Evolutionary conservation across 768 basidiomycete species (phyloP), one percentile per base, ranked within the genome.

Genomic region (Tylopilus balloui): DNA sequence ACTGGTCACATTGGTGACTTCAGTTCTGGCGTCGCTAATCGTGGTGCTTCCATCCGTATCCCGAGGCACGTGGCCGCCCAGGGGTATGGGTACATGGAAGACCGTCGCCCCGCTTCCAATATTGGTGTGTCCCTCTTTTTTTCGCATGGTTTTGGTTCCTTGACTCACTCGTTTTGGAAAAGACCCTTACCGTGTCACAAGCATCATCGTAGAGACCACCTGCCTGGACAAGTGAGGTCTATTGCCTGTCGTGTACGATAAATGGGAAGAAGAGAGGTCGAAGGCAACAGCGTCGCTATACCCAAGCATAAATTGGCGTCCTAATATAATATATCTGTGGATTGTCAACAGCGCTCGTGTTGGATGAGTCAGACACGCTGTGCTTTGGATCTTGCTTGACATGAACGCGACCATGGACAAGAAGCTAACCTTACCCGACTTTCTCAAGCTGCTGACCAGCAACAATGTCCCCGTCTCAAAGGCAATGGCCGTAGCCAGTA

Each of bases 81-180:
- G 71, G 94, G 95, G 44, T 92, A 84, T 62, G 96, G 96, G 41
- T 97, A 98, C 76, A 71, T 97, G 57, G 94, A 97, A 67, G 94
- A 96, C 73, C 81, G 95, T 55, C 91, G 95, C 54, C 96, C 96
- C 23, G 95, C 95, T 49, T 96, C 94, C 68, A 99, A 99, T 78
- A 89, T 96, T 56, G 95, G 89, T 91, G 70, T 32, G 48, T 47
- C 6, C 37, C 42, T 25, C 46, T 50, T 4, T 45, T 4, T 45
- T 49, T 41, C 14, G 29, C 34, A 20, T 9, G 31, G 4, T 15
- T 14, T 9, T 3, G 15, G 17, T 56, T 23, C 42, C 40, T 53
- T 6, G 17, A 48, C 51, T 53, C 34, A 28, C 42, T 17, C 36
- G 36, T 41, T 49, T 53, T 34, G 55, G 38, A 34, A 48, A 42